Base-by-base conservation (phyloP, 2,329 filamentous ascomycete genomes). In the Fusarium mangiferae region DNA sequence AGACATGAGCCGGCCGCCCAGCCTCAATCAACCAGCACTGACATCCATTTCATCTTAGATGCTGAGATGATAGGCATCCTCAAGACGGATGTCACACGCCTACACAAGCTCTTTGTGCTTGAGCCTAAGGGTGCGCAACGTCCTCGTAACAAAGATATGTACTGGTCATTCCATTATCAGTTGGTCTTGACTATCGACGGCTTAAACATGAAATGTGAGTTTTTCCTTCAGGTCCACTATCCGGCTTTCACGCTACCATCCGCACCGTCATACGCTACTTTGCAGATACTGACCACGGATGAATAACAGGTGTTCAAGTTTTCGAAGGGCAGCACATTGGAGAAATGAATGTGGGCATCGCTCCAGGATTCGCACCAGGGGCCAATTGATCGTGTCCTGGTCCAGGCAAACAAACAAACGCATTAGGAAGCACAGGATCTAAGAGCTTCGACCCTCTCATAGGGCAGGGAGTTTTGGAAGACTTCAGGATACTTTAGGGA, bases 131-230 rank as follows among this genome's bases (percentile, higher is more conserved):
- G n/a, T n/a, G n/a, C n/a, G n/a, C n/a, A n/a, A n/a, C n/a, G n/a
- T n/a, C n/a, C n/a, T n/a, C n/a, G n/a, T n/a, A n/a, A n/a, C n/a
- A n/a, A n/a, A n/a, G n/a, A n/a, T n/a, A n/a, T n/a, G n/a, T 54
- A 55, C 20, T 46, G 20, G 58, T 1, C 4, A 11, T 17, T 66
- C 8, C 7, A 9, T 14, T 64, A 66, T 22, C 1, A 36, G 3
- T 22, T 67, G 20, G 26, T 28, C 0, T 59, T 45, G 9, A n/a
- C 5, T 1, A 39, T 66, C 20, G 44, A 66, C 5, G 64, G 52
- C 12, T 6, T 58, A 1, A 66, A 59, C 26, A 39, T 67, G 61
- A 58, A 44, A 6, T 66, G 64, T 66, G 39, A 46, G 64, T 67
- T 12, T 54, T 18, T 4, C 4, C n/a, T 38, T 35, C 7, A 6